phyloP scores from a whole-genome alignment of 768 basidiomycete genomes.

The Dictyophora rubrovolvata region DNA sequence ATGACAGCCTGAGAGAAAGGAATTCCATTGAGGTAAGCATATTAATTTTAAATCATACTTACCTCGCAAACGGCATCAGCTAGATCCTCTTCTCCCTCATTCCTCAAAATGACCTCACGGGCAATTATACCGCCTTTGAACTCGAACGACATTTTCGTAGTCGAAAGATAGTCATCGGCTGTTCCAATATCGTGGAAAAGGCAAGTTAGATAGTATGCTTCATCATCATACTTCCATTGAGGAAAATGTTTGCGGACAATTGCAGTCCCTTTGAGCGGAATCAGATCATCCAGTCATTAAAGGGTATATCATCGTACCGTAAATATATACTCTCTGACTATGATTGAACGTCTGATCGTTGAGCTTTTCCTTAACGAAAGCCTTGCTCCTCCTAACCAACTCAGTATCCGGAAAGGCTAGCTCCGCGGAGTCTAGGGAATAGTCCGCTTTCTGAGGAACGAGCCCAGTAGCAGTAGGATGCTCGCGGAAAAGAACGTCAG shows the following conservation, averaged over 20 bases:
- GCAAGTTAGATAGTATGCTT: slow-evolving; percentile 42
- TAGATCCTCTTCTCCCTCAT: slow-evolving; percentile 36
- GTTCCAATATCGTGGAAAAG: slow-evolving; percentile 46
- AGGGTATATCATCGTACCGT: slow-evolving; percentile 25
- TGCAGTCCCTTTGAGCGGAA: slow-evolving; percentile 30
- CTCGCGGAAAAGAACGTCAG: slow-evolving; percentile 36
- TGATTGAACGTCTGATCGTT: slow-evolving; percentile 38
- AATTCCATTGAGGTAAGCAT: too few species aligned
- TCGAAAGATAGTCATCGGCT: slow-evolving; percentile 35
- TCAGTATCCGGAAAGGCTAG: slow-evolving; percentile 34
- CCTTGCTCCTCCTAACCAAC: slow-evolving; percentile 28
- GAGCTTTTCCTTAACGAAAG: slow-evolving; percentile 36
- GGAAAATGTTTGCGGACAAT: slow-evolving; percentile 38
- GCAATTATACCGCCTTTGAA: slow-evolving; percentile 46
- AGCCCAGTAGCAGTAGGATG: slow-evolving; percentile 34
- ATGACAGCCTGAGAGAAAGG: slow-evolving; percentile 26
- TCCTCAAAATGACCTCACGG: slow-evolving; percentile 34
- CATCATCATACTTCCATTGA: slow-evolving; percentile 34
- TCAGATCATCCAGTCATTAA: not conserved
- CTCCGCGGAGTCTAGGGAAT: slow-evolving; percentile 24
- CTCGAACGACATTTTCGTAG: slow-evolving; percentile 48
- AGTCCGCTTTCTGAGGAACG: slow-evolving; percentile 32
- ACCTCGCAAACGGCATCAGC: slow-evolving; percentile 41
- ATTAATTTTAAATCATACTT: not conserved
- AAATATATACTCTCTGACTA: slow-evolving; percentile 39